Evolutionary conservation across 352 stramenopile species (phyloP).

Genomic region (Phytophthora tubulina): DNA sequence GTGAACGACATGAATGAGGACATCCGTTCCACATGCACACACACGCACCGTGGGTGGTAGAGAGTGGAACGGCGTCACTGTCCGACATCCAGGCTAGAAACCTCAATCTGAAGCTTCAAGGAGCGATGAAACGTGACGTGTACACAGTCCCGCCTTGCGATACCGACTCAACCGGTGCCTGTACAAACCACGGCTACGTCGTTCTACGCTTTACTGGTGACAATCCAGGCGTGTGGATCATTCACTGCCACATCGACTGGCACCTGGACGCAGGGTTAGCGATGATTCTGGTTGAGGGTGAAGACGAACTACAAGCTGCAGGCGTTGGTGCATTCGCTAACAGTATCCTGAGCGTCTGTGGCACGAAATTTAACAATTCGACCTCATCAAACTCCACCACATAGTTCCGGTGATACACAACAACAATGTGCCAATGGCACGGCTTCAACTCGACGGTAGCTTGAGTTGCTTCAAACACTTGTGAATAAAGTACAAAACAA

Average conservation of each 20-base stretch:
- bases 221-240: slow-evolving; percentile 57
- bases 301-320: slow-evolving; percentile 40
- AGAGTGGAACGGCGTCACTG: slow-evolving; percentile 30
- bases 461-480: slow-evolving; percentile 4
- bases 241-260: slow-evolving; percentile 67
- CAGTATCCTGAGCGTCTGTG: slow-evolving; percentile 37
- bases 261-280: slow-evolving; percentile 50
- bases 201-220: slow-evolving; percentile 50
- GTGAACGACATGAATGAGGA: slow-evolving; percentile 51
- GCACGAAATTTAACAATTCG: slow-evolving; percentile 25
- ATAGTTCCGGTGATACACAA: slow-evolving; percentile 17
- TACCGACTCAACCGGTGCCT: slow-evolving; percentile 34
- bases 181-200: slow-evolving; percentile 47
- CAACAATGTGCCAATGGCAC: not conserved
- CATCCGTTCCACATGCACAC: slow-evolving; percentile 60
- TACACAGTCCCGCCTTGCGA: slow-evolving; percentile 49
- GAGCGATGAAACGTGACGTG: slow-evolving; percentile 51
- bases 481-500: slow-evolving; percentile 23
- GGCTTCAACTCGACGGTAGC: not conserved
- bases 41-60: slow-evolving; percentile 49
- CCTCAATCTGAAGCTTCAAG: slow-evolving; percentile 34
- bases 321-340: slow-evolving; percentile 38
- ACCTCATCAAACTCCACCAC: slow-evolving; percentile 34
- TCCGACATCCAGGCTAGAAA: slow-evolving; percentile 32
- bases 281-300: slow-evolving; percentile 54